Conservation (phyloP, 192 early-diverging fungal genomes). For the Rhizophagus clarus region DNA sequence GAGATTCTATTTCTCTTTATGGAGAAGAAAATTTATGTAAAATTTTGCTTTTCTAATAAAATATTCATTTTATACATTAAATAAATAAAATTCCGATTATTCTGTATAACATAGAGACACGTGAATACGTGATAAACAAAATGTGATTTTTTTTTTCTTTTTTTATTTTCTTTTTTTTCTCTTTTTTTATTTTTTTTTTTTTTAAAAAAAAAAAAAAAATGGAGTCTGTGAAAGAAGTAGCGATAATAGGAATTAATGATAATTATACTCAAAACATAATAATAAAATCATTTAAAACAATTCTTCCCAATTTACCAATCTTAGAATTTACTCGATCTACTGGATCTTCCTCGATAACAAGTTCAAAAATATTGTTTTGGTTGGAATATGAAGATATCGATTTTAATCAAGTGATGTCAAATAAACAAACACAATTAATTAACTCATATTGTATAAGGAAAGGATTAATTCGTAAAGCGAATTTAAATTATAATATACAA, state of each 20-base stretch:
- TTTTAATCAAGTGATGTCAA: conserved; percentile 51
- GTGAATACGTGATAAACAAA: too few relatives aligned
- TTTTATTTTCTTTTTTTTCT: background rate
- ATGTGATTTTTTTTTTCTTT: background rate
- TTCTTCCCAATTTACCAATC: background rate
- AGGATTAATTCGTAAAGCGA: conserved; percentile 68
- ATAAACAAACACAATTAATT: conserved; percentile 32
- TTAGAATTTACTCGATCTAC: background rate
- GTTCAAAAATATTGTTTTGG: conserved; percentile 45
- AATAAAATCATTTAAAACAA: background rate
- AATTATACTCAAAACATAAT: background rate
- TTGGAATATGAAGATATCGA: conserved; percentile 68
- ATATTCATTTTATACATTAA: background rate
- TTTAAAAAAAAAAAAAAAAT: background rate
- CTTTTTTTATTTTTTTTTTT: too few relatives aligned
- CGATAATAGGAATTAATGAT: background rate
- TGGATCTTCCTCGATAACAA: background rate
- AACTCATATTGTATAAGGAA: conserved; percentile 69
- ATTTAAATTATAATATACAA: conserved; percentile 63
- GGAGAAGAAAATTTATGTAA: background rate
- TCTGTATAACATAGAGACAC: too few relatives aligned
- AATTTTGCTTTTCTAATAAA: background rate
- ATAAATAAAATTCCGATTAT: too few relatives aligned
- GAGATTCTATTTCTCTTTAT: background rate
- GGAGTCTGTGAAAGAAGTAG: background rate